Base-by-base conservation (phyloP, 73 alveolate genomes). In the Paramecium sexaurelia region DNA sequence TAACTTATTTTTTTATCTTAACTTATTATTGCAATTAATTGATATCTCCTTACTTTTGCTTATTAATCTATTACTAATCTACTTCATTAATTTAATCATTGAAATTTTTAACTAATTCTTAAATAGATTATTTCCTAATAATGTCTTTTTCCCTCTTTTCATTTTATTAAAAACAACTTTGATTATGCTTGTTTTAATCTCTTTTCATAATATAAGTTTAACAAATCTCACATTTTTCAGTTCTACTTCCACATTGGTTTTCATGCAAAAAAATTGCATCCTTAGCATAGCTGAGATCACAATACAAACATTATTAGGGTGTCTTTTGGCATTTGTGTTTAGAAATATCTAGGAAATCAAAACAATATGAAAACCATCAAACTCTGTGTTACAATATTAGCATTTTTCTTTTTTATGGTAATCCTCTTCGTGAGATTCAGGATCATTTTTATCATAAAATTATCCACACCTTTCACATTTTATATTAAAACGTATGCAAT, bases 371-470 rank as follows among this genome's bases (percentile, higher is more conserved):
- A 20, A 41, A 29, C 90, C 73, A 39, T 78, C 68, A 39, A 78
- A 78, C 0, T 78, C 90, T 78, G 5, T 7, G 26, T 78, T n/a
- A 39, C 90, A 78, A 45, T 40, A 39, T 27, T 37, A 26, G 43
- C 90, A 78, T 40, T 40, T 22, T n/a, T 19, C 36, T 33, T 78
- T 78, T 41, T 39, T 29, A 78, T 78, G 90, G 55, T 29, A 78
- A 19, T 78, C 90, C 26, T 78, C 90, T 41, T 78, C 73, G 22
- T 78, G 90, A 24, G 75, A n/a, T 40, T 78, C 90, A 24, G 73
- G 73, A 78, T 78, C 90, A 43, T 78, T 78, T 45, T 78, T 78
- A 45, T 78, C 90, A 78, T 78, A 78, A 43, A 6, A 78, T 8
- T 78, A 22, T 9, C 90, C 90, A 45, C 90, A 78, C 22, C 73